These are phyloP conservation scores for Ogataea angusta DNA, from an alignment of 805 yeast genomes.

Conservation along the genomic window DNA sequence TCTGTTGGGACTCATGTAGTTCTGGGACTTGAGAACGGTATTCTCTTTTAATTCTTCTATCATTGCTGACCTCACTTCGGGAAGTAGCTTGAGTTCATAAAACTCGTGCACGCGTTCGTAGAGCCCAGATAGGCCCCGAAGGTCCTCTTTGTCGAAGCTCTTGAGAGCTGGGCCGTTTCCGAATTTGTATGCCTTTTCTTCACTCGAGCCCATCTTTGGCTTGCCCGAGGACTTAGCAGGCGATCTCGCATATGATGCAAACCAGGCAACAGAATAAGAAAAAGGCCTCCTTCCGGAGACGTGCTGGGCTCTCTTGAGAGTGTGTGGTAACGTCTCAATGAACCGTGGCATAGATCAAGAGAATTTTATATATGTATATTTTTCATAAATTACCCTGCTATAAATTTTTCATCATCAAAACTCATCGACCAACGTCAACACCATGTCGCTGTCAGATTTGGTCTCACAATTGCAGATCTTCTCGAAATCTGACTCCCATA, in stretches of 20 bases:
- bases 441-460: conserved; percentile 30
- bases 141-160: conserved; percentile 34
- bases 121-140: conserved; percentile 36
- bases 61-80: conserved; percentile 61
- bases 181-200: conserved; percentile 31
- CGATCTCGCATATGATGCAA: no score
- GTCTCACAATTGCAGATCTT: conserved; percentile 35
- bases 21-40: conserved; percentile 39
- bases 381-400: conserved; percentile 10
- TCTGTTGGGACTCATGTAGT: conserved; percentile 26
- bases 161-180: conserved; percentile 50
- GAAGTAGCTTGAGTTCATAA: conserved; percentile 62
- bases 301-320: no score
- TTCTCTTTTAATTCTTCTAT: conserved; percentile 48
- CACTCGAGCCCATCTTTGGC: background rate
- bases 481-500: conserved; percentile 35
- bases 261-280: no score
- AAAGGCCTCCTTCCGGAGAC: no score
- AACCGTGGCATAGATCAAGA: no score
- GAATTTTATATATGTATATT: background rate
- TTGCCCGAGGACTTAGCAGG: background rate
- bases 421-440: background rate
- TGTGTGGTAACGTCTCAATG: no score
- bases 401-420: conserved; percentile 7
- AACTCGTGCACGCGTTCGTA: conserved; percentile 58